Evolutionary conservation across 345 rosid species (phyloP).

Genomic region (Corchorus capsularis): DNA sequence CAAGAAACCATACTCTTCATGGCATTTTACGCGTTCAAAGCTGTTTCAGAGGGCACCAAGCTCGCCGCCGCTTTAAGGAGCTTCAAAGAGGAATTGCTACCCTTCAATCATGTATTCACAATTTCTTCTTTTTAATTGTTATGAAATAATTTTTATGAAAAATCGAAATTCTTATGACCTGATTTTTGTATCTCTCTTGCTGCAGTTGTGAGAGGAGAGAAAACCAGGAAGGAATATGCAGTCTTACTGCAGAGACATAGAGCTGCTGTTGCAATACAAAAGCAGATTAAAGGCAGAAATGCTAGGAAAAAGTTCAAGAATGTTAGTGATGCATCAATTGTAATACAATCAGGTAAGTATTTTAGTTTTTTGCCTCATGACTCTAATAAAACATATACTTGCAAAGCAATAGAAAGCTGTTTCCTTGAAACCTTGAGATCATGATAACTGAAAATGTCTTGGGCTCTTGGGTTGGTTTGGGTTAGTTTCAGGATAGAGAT

Average conservation of each 20-base stretch:
- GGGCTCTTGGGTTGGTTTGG: slow-evolving; percentile 9
- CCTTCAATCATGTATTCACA: slow-evolving; percentile 80
- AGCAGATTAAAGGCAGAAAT: slow-evolving; percentile 55
- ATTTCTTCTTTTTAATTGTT: slow-evolving; percentile 3
- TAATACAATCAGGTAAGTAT: slow-evolving; percentile 75
- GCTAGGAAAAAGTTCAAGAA: slow-evolving; percentile 46
- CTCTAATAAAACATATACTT: background rate
- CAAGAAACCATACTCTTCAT: slow-evolving; percentile 94
- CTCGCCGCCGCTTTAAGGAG: slow-evolving; percentile 63
- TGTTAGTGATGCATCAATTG: slow-evolving; percentile 53
- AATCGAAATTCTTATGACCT: background rate
- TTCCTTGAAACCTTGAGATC: slow-evolving; percentile 17
- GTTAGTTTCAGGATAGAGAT: background rate
- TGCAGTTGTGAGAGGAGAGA: slow-evolving; percentile 83
- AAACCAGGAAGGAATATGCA: slow-evolving; percentile 64
- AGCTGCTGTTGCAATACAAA: slow-evolving; percentile 88
- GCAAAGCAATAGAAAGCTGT: background rate
- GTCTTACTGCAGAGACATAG: slow-evolving; percentile 64
- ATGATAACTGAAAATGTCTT: background rate
- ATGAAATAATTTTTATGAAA: background rate
- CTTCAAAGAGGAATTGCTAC: slow-evolving; percentile 61
- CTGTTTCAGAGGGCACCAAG: slow-evolving; percentile 91
- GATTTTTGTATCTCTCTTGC: slow-evolving; percentile 25
- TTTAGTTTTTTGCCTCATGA: background rate
- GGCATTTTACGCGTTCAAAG: slow-evolving; percentile 94